Conservation (phyloP, 768 basidiomycete genomes). For the Tremella fuciformis region DNA sequence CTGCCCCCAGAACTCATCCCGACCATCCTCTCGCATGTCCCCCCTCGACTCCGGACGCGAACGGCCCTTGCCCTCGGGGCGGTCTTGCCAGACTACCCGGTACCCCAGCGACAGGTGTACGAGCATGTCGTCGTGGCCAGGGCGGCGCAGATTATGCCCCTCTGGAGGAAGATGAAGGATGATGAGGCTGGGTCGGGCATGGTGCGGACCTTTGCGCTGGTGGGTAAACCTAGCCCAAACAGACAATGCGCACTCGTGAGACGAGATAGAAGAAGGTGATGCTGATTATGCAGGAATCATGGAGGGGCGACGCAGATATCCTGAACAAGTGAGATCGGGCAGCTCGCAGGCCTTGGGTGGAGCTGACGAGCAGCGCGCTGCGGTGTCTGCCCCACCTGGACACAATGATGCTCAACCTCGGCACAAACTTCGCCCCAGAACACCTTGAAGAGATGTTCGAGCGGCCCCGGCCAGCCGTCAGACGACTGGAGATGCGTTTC, state of each 20-base stretch:
- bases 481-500: constrained; percentile 66
- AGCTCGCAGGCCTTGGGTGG: neutral
- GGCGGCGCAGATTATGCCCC: constrained; percentile 58
- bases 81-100: constrained; percentile 62
- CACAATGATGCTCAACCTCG: constrained; percentile 65
- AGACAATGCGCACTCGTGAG: constrained; percentile 14
- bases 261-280: constrained; percentile 1
- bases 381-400: constrained; percentile 59
- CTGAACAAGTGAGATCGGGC: constrained; percentile 58
- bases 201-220: constrained; percentile 26
- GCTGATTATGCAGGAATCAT: constrained; percentile 56
- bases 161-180: constrained; percentile 61
- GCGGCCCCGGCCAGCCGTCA: constrained; percentile 57
- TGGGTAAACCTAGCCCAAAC: too few species aligned
- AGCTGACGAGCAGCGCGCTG: constrained; percentile 54
- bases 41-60: constrained; percentile 56
- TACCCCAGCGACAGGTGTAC: constrained; percentile 63
- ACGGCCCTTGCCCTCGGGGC: constrained; percentile 62
- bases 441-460: constrained; percentile 70
- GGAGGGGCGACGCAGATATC: constrained; percentile 72
- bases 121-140: constrained; percentile 59
- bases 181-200: constrained; percentile 14
- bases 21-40: constrained; percentile 60
- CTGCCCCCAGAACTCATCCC: constrained; percentile 70
- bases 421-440: constrained; percentile 76